Percentiles rank a stretch among this genome's conserved stretches.
Evolutionary conservation across 164 flowering plant genomes (phyloP).

Genomic region (Piper longum): DNA sequence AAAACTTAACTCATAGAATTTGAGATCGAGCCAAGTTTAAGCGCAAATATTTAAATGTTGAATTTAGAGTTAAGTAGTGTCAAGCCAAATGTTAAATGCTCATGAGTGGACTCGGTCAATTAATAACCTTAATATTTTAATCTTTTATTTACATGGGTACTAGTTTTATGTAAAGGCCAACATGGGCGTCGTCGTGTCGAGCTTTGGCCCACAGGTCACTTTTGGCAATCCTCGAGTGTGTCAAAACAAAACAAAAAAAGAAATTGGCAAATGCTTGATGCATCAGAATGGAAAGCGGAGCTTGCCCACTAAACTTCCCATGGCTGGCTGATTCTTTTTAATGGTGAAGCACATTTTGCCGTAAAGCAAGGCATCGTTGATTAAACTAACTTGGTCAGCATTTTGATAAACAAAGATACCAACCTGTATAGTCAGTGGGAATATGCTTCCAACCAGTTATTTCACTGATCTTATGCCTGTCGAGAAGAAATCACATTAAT

Average conservation of each 20-base stretch:
- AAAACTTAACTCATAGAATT: no score
- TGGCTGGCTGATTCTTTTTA: not conserved
- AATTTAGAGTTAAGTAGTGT: no score
- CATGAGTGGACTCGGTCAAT: no score
- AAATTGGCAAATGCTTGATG: not conserved
- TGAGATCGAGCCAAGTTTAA: no score
- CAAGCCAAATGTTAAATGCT: no score
- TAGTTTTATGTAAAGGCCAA: not conserved
- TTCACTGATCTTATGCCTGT: not conserved
- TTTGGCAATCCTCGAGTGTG: not conserved
- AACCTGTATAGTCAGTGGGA: not conserved
- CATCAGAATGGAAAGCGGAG: not conserved
- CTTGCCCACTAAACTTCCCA: not conserved
- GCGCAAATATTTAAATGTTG: no score
- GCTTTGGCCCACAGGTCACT: not conserved
- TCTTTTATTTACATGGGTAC: no score
- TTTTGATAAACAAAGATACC: not conserved
- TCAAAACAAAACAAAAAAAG: not conserved
- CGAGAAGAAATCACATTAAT: not conserved
- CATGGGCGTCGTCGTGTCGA: not conserved
- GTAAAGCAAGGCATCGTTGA: not conserved
- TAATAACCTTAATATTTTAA: no score
- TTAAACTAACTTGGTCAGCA: not conserved
- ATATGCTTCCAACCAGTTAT: not conserved
- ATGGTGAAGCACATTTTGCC: not conserved